These are phyloP conservation scores for Phytophthora podocarpi DNA, from an alignment of 352 stramenopile species.

Conservation along the genomic window DNA sequence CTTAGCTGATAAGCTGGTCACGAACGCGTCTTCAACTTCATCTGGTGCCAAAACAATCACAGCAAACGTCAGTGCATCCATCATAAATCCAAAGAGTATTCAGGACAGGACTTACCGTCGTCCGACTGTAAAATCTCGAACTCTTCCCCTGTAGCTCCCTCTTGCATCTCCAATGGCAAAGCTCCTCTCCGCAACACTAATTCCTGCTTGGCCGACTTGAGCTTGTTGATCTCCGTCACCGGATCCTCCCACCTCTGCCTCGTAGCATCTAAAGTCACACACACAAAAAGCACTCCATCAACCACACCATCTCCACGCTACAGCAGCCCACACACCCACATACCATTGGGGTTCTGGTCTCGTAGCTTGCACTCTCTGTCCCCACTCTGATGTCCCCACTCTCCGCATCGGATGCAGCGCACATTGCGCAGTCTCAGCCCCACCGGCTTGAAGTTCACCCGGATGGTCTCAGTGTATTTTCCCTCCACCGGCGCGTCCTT, in stretches of 20 bases:
- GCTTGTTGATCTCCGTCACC: conserved; percentile 68
- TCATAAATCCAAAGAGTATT: not conserved
- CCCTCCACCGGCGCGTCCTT: conserved; percentile 89
- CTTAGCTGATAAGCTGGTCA: conserved; percentile 65
- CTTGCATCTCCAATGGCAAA: conserved; percentile 78
- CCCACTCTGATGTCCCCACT: conserved; percentile 86
- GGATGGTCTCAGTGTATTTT: conserved; percentile 79
- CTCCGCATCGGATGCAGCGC: conserved; percentile 75
- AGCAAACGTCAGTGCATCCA: conserved; percentile 6
- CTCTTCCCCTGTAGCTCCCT: conserved; percentile 32
- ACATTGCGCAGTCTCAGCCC: conserved; percentile 86
- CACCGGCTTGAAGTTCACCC: conserved; percentile 89
- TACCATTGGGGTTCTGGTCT: conserved; percentile 77
- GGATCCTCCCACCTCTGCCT: conserved; percentile 76
- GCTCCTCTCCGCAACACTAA: conserved; percentile 56
- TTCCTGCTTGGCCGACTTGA: conserved; percentile 60
- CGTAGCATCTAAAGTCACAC: conserved; percentile 73
- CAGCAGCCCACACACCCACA: not conserved
- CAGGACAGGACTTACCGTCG: conserved; percentile 29
- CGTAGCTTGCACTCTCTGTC: conserved; percentile 82
- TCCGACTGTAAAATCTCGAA: conserved; percentile 79
- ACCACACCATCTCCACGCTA: not conserved
- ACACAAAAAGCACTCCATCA: not conserved
- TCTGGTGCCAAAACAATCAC: conserved; percentile 9
- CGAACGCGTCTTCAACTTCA: conserved; percentile 50